Evolutionary conservation across 164 flowering plant genomes (phyloP).

Genomic region (Berberis vulgaris): DNA sequence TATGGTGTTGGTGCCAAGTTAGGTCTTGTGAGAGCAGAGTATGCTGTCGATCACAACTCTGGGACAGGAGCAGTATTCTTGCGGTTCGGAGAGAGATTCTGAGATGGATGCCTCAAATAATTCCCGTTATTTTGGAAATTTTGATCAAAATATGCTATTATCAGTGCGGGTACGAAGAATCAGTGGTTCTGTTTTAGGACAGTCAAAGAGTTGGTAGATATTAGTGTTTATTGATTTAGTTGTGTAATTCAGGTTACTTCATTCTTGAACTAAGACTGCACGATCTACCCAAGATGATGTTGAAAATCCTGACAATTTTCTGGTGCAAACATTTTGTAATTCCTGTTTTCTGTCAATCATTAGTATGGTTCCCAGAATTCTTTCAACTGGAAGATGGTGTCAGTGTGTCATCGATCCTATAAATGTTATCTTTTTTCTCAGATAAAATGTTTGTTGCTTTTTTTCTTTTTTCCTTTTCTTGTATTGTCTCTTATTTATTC

Average conservation of each 20-base stretch:
- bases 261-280: not conserved
- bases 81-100: constrained; percentile 94
- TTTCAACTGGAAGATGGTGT: too few species aligned
- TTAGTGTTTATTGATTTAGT: not conserved
- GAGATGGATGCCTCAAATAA: constrained; percentile 8
- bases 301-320: too few species aligned
- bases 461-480: too few species aligned
- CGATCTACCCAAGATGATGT: too few species aligned
- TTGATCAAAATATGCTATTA: not conserved
- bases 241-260: not conserved
- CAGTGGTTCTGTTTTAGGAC: not conserved
- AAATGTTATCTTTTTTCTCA: too few species aligned
- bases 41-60: constrained; percentile 94
- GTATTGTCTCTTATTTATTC: too few species aligned
- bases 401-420: too few species aligned
- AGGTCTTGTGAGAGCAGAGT: constrained; percentile 89
- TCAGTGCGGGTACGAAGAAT: not conserved
- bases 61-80: constrained; percentile 92
- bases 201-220: not conserved
- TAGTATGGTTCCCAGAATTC: too few species aligned
- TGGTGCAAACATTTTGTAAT: too few species aligned
- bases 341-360: too few species aligned
- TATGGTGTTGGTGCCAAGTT: constrained; percentile 86
- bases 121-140: not conserved
- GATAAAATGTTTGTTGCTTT: too few species aligned